These are phyloP conservation scores for Priceomyces medius DNA, from an alignment of 805 yeast species.

Conservation along the genomic window DNA sequence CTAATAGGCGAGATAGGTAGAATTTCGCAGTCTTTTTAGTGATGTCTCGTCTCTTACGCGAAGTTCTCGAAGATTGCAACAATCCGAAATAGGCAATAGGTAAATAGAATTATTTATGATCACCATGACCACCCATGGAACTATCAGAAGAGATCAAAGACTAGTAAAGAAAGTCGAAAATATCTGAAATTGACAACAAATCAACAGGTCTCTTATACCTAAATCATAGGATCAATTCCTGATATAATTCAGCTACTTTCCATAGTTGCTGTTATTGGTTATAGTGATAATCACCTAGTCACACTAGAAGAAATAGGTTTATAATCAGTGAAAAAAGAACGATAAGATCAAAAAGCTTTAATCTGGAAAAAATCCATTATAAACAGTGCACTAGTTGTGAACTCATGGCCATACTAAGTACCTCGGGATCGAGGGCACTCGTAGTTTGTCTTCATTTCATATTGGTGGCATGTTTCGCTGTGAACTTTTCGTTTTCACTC, in stretches of 20 bases:
- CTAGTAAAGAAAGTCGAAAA: conserved; percentile 1
- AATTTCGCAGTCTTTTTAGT: too few relatives aligned
- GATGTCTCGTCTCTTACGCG: too few relatives aligned
- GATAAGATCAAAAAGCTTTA: too few relatives aligned
- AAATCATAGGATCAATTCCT: neutral
- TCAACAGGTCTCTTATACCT: neutral
- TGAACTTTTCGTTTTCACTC: neutral
- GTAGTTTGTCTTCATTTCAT: neutral
- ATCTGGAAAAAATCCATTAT: too few relatives aligned
- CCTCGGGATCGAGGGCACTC: neutral
- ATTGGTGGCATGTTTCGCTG: neutral
- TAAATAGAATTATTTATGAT: conserved; percentile 1
- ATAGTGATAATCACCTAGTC: too few relatives aligned
- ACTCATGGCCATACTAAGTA: neutral
- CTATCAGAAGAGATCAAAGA: conserved; percentile 1
- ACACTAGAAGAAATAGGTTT: too few relatives aligned
- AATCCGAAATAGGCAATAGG: conserved; percentile 3
- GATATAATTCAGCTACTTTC: neutral
- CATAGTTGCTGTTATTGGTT: too few relatives aligned
- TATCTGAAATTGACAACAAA: neutral
- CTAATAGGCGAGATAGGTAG: too few relatives aligned
- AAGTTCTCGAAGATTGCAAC: conserved; percentile 6
- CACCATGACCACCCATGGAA: neutral
- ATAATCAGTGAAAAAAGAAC: too few relatives aligned
- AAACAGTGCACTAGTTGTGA: neutral